phyloP scores from a whole-genome alignment of 2,329 filamentous ascomycete species.

The Diaporthe capsici region DNA sequence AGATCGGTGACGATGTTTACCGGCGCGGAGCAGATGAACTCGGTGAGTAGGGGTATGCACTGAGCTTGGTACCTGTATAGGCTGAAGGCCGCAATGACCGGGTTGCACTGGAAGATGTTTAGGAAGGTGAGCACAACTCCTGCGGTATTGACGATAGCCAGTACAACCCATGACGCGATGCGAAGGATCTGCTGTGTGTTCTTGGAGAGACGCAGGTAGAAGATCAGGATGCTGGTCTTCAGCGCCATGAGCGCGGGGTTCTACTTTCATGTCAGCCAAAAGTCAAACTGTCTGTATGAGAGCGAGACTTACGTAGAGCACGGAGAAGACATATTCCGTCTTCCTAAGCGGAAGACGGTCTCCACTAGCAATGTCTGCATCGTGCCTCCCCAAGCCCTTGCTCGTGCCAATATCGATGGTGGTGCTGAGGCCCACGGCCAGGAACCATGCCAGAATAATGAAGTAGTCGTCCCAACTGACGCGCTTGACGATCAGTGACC shows the following conservation, averaged over 20 bases:
- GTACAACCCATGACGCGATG: constrained; percentile 83
- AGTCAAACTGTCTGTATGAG: neutral
- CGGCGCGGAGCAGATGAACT: constrained; percentile 82
- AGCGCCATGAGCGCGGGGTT: constrained; percentile 92
- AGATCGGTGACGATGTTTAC: constrained; percentile 94
- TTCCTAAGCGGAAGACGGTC: constrained; percentile 67
- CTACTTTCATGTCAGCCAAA: constrained; percentile 57
- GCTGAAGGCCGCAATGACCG: constrained; percentile 78
- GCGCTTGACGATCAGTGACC: constrained; percentile 79
- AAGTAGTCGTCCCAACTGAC: constrained; percentile 84
- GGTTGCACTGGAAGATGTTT: constrained; percentile 89
- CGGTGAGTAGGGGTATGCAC: constrained; percentile 72
- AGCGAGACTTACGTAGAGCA: constrained; percentile 67
- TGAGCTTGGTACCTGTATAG: constrained; percentile 50
- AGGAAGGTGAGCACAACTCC: constrained; percentile 86
- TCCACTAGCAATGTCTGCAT: constrained; percentile 68
- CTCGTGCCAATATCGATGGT: constrained; percentile 75
- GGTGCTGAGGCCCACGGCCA: constrained; percentile 77
- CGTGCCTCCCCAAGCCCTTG: constrained; percentile 78
- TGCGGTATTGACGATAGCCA: constrained; percentile 83
- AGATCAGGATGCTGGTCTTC: constrained; percentile 92
- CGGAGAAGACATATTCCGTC: constrained; percentile 75
- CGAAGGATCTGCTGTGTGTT: constrained; percentile 83
- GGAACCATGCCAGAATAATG: constrained; percentile 83
- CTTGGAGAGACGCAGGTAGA: constrained; percentile 87